Percentiles rank a stretch among this genome's conserved stretches.
phyloP scores from a whole-genome alignment of 352 stramenopile species.

The Hyaloperonospora brassicae region DNA sequence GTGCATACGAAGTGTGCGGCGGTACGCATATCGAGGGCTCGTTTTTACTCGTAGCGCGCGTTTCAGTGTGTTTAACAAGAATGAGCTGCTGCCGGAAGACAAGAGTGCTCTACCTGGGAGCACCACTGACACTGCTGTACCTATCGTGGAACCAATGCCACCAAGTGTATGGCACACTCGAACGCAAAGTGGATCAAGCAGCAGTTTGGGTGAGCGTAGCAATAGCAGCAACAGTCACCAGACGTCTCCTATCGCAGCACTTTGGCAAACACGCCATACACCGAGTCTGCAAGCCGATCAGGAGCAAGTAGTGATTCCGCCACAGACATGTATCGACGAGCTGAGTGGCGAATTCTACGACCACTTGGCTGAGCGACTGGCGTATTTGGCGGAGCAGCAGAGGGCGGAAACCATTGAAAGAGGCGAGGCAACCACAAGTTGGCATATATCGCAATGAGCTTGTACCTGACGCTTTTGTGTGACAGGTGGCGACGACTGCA shows the following conservation, averaged over 20 bases:
- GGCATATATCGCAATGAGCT: not conserved
- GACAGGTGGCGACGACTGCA: slow-evolving; percentile 18
- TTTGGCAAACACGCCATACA: slow-evolving; percentile 23
- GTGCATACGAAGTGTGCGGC: slow-evolving; percentile 69
- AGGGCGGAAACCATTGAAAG: slow-evolving; percentile 10
- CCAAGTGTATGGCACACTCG: slow-evolving; percentile 41
- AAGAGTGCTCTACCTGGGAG: slow-evolving; percentile 13
- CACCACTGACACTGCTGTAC: slow-evolving; percentile 16
- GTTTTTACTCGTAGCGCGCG: slow-evolving; percentile 62
- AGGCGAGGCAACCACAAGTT: slow-evolving; percentile 3
- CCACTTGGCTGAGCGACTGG: slow-evolving; percentile 40
- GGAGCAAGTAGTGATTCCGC: slow-evolving; percentile 53
- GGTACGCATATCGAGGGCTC: slow-evolving; percentile 66
- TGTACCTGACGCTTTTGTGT: not conserved
- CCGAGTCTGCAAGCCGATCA: slow-evolving; percentile 51
- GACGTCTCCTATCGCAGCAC: slow-evolving; percentile 25
- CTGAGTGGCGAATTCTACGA: slow-evolving; percentile 54
- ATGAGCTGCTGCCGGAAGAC: slow-evolving; percentile 40
- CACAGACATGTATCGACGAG: slow-evolving; percentile 52
- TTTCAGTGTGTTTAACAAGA: slow-evolving; percentile 66
- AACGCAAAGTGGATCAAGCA: slow-evolving; percentile 39
- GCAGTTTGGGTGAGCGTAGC: slow-evolving; percentile 29
- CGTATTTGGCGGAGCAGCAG: slow-evolving; percentile 24
- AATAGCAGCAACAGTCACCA: slow-evolving; percentile 31
- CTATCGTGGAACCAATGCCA: slow-evolving; percentile 23